Evolutionary conservation across 2,329 filamentous ascomycete species (phyloP).

Genomic region (Aspergillus japonicus): DNA sequence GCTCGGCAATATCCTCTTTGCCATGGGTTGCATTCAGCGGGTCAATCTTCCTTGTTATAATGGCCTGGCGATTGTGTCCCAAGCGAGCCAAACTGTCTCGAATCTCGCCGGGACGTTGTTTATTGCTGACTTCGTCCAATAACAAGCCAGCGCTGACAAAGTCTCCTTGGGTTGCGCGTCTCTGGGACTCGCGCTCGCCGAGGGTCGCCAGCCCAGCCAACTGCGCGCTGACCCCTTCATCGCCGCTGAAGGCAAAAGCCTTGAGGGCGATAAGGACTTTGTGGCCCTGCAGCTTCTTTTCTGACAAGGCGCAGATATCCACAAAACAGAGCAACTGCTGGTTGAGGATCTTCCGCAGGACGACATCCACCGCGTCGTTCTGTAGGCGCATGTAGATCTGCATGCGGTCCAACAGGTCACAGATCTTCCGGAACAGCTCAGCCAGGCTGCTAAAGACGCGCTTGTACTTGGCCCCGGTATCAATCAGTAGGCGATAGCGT

Average conservation of each 20-base stretch:
- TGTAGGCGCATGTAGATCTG: slow-evolving; percentile 26
- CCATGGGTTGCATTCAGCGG: slow-evolving; percentile 23
- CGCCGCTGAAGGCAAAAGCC: slow-evolving; percentile 29
- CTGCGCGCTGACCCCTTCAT: slow-evolving; percentile 29
- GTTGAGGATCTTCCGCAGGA: slow-evolving; percentile 27
- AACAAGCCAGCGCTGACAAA: slow-evolving; percentile 26
- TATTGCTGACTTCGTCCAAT: slow-evolving; percentile 27
- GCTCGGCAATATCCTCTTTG: slow-evolving; percentile 27
- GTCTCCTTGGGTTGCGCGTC: slow-evolving; percentile 26
- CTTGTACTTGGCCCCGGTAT: slow-evolving; percentile 27
- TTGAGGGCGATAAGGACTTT: slow-evolving; percentile 26
- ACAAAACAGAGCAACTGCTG: slow-evolving; percentile 27
- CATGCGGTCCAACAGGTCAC: slow-evolving; percentile 28
- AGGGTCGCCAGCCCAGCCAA: slow-evolving; percentile 22
- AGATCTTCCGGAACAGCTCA: slow-evolving; percentile 27
- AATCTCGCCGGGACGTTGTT: slow-evolving; percentile 26
- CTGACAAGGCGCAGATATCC: slow-evolving; percentile 27
- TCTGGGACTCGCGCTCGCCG: slow-evolving; percentile 28
- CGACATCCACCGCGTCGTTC: slow-evolving; percentile 22
- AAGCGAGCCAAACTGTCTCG: slow-evolving; percentile 25
- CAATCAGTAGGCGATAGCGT: slow-evolving; percentile 30
- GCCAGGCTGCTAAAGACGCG: slow-evolving; percentile 29
- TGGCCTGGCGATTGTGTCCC: slow-evolving; percentile 25
- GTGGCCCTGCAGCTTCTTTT: slow-evolving; percentile 25
- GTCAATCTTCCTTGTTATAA: slow-evolving; percentile 22